A percentile compares a stretch with the other conserved stretches of the same genome.
phyloP scores from a whole-genome alignment of 1,139 yeast species.

The Taphrina communis region DNA sequence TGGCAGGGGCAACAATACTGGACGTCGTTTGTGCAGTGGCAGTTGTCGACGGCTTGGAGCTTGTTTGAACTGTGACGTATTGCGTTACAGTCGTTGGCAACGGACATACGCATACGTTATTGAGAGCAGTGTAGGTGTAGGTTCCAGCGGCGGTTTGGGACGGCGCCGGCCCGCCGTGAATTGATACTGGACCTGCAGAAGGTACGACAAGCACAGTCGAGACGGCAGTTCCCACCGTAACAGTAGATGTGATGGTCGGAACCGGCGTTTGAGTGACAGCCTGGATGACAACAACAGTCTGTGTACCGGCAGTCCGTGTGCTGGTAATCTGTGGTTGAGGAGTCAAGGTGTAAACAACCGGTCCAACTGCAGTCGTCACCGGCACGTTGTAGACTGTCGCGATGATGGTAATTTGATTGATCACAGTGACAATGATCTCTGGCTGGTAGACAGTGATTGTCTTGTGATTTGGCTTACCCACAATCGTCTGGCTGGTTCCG shows the following conservation, averaged over 20 bases:
- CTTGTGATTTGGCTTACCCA: not conserved
- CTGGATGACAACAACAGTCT: not conserved
- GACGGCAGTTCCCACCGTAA: constrained; percentile 1
- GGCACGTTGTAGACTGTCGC: constrained; percentile 12
- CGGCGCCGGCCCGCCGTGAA: constrained; percentile 8
- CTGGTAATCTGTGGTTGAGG: constrained; percentile 11
- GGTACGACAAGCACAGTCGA: constrained; percentile 14
- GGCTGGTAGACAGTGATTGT: constrained; percentile 12
- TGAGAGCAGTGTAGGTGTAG: constrained; percentile 9
- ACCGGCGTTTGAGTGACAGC: constrained; percentile 1
- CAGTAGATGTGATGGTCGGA: constrained; percentile 14
- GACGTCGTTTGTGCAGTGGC: not conserved
- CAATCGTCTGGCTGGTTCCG: not conserved
- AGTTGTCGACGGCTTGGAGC: not conserved
- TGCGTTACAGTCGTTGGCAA: constrained; percentile 23
- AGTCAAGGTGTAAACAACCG: not conserved
- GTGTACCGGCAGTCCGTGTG: constrained; percentile 9
- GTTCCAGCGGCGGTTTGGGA: constrained; percentile 5
- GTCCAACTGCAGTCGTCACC: constrained; percentile 7
- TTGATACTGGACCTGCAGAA: constrained; percentile 13
- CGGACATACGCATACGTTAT: constrained; percentile 12
- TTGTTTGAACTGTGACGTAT: constrained; percentile 7
- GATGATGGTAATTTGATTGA: constrained; percentile 1
- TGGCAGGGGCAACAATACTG: not conserved
- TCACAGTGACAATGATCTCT: constrained; percentile 13